Base-by-base conservation (phyloP, 306 rosid genomes). In the Castanopsis chinensis region DNA sequence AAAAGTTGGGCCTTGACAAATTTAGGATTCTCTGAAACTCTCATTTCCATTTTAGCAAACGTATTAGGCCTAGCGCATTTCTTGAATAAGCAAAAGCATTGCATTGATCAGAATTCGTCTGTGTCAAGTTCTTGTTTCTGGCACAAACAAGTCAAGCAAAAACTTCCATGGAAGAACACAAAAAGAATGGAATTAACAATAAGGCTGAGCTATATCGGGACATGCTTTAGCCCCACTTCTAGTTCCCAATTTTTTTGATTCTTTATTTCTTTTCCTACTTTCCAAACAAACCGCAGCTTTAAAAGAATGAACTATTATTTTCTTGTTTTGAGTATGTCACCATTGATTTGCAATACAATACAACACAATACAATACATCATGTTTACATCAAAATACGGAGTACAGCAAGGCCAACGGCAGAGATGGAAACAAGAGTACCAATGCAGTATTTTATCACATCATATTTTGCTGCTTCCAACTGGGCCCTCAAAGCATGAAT, bases 361-460 rank as follows among this genome's bases (percentile, higher is more conserved):
- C 28, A 25, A 56, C 17, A 49, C 53, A 49, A 3, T 49, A 49
- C 53, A 49, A 49, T 12, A 49, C 53, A 49, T 10, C 43, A 41
- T 53, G 87, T 77, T 86, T 80, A 92, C 97, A 89, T 89, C 78
- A 92, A 82, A 78, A 92, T 88, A 41, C 99, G 97, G 73, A 95
- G 76, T 58, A 93, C 90, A 49, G 99, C 98, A 13, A 95, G 97
- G 60, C 99, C 99, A 70, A 95, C 98, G 1, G 98, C 97, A 80
- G 99, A 95, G 9, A 95, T 89, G 58, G 99, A 95, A 43, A 91
- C 98, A 73, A 95, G 97, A 43, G 98, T 91, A 85, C 99, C 99
- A 69, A 95, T 90, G 93, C 97, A 95, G 84, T 93, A 95, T 85
- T 93, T 95, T 78, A 95, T 95, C 51, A 95, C 99, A 21, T 93